Base-by-base conservation (phyloP, 2,329 filamentous ascomycete genomes). In the Magnaporthiopsis rhizophila region DNA sequence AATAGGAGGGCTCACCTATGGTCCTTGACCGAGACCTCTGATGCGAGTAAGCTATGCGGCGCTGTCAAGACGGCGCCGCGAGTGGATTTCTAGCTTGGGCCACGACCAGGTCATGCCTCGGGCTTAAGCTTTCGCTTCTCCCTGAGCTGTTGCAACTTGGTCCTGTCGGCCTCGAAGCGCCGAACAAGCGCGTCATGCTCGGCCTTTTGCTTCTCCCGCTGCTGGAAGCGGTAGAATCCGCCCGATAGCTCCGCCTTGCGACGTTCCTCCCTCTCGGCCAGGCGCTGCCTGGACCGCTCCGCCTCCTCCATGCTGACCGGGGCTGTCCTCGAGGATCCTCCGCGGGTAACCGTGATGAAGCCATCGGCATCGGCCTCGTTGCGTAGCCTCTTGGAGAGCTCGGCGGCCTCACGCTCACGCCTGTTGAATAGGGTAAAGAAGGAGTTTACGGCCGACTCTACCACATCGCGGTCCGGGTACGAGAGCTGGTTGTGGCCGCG, bases 351-450 rank as follows among this genome's bases (percentile, higher is more conserved):
- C 3, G 93, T 98, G 61, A 98, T 84, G 74, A 99, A 99, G 2
- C 95, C 95, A 75, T 99, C 95, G 72, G 92, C 93, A 74, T 99
- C 95, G 0, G 94, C 92, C 71, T 92, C 88, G 69, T 89, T 89
- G 66, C 91, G 86, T 66, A 89, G 79, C 64, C 84, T 79, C 77
- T 85, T 87, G 73, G 78, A 89, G 72, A 80, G 82, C 77, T 79
- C 87, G 68, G 72, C 83, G 69, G 80, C 88, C 76, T 81, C 88
- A 77, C 75, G 86, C 81, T 84, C 90, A 78, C 81, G 91, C 78
- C 72, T 84, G 78, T 82, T 89, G 78, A 92, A 98, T n/a, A 87
- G 81, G 28, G 85, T 83, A 83, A 98, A 96, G 80, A 92, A 98
- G 50, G 88, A 86, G 72, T 97, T 92, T 30, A 97, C 89, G 4